phyloP scores from a whole-genome alignment of 2,329 filamentous ascomycete genomes.

The Cercospora zeae-maydis region DNA sequence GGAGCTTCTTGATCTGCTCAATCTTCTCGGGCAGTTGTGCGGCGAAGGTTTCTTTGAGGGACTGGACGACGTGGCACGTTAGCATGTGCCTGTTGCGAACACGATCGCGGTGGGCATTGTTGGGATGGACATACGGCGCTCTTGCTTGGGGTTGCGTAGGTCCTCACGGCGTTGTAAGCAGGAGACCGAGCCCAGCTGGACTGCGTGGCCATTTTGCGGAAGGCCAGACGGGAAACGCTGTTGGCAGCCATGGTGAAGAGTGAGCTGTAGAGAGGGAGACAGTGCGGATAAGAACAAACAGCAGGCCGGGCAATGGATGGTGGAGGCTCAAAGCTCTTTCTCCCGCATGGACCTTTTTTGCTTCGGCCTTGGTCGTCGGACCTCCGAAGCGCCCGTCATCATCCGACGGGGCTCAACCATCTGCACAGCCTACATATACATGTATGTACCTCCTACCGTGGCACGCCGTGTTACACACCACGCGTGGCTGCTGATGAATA shows the following conservation, averaged over 20 bases:
- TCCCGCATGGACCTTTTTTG: too few species aligned
- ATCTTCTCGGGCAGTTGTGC: conserved; percentile 93
- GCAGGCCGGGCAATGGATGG: not conserved
- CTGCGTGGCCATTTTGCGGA: conserved; percentile 68
- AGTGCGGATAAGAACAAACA: conserved; percentile 9
- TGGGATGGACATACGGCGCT: conserved; percentile 62
- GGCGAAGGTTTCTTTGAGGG: conserved; percentile 96
- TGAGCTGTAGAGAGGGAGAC: not conserved
- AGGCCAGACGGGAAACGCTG: conserved; percentile 59
- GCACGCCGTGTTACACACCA: too few species aligned
- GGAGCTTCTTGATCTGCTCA: conserved; percentile 97
- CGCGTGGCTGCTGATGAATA: too few species aligned
- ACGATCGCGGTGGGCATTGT: not conserved
- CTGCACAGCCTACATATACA: too few species aligned
- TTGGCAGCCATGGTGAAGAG: conserved; percentile 33
- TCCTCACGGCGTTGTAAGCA: conserved; percentile 78
- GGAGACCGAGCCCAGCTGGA: conserved; percentile 56
- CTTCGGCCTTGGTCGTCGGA: too few species aligned
- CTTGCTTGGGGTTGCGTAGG: conserved; percentile 93
- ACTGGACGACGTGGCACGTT: conserved; percentile 52
- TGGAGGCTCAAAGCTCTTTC: not conserved
- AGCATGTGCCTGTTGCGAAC: not conserved
- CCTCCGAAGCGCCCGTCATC: too few species aligned
- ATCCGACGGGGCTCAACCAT: too few species aligned
- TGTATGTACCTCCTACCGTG: too few species aligned